A percentile compares a stretch with the other conserved stretches of the same genome.
Conservation (phyloP, 176 grass and related monocot genomes). For the Oryza meyeriana region DNA sequence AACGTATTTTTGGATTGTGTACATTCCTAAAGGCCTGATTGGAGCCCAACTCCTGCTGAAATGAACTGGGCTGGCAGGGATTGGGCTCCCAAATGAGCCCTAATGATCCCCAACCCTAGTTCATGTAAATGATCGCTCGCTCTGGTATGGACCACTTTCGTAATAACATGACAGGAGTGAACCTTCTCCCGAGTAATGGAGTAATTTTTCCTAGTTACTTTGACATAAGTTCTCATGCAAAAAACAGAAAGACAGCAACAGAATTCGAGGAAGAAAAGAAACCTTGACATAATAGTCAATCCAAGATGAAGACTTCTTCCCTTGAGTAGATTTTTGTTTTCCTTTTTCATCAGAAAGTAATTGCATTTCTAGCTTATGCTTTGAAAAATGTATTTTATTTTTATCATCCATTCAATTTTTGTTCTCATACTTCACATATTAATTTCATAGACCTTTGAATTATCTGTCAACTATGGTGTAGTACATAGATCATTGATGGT, state of each 20-base stretch:
- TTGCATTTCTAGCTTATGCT: neutral
- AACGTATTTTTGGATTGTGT: neutral
- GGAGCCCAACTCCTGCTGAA: no score
- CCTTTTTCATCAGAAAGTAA: neutral
- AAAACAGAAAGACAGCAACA: neutral
- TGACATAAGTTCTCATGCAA: no score
- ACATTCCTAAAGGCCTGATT: neutral
- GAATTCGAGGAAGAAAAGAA: neutral
- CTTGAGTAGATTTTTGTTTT: neutral
- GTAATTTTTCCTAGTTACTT: no score
- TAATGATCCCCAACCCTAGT: no score
- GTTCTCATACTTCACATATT: neutral
- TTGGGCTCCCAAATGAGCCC: no score
- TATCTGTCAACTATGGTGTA: neutral
- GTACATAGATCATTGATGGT: neutral
- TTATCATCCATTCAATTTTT: constrained; percentile 11
- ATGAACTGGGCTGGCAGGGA: no score
- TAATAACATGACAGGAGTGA: no score
- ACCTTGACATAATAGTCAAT: neutral
- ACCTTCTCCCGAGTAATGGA: no score
- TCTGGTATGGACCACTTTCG: no score
- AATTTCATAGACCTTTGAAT: neutral
- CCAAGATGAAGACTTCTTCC: neutral
- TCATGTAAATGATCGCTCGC: no score
- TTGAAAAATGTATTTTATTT: neutral